These are phyloP conservation scores for Candida tallmaniae DNA, from an alignment of 805 yeast genomes.

Conservation along the genomic window DNA sequence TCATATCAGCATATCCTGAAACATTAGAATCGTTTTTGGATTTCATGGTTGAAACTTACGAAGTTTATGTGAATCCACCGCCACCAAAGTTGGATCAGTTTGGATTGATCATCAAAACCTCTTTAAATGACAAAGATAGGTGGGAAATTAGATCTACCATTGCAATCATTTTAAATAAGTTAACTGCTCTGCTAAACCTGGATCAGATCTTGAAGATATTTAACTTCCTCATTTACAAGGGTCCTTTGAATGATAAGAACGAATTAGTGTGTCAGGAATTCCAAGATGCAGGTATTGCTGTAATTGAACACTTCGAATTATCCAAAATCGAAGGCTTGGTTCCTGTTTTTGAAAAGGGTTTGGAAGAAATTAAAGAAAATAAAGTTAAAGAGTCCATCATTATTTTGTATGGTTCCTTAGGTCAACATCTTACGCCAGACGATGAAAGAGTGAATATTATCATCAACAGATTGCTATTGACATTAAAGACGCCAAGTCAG, in stretches of 20 bases:
- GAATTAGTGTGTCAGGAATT: constrained; percentile 71
- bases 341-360: constrained; percentile 72
- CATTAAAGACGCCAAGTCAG: constrained; percentile 84
- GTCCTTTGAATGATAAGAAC: constrained; percentile 73
- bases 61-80: constrained; percentile 62
- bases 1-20: constrained; percentile 35
- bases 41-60: constrained; percentile 50
- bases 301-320: constrained; percentile 65
- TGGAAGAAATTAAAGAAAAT: constrained; percentile 55
- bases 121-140: constrained; percentile 59
- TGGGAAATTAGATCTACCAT: constrained; percentile 87
- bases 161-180: constrained; percentile 59
- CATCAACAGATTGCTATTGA: constrained; percentile 62
- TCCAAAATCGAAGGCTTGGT: constrained; percentile 66
- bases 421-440: constrained; percentile 66
- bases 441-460: constrained; percentile 67
- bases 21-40: constrained; percentile 26
- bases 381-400: constrained; percentile 73
- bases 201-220: constrained; percentile 50
- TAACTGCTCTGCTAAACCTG: constrained; percentile 45
- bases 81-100: constrained; percentile 73
- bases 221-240: constrained; percentile 55
- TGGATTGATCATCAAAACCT: constrained; percentile 67
- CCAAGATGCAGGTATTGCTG: constrained; percentile 82
- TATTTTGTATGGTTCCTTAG: constrained; percentile 86